Base-by-base conservation (phyloP, 164 flowering plant species). In the Brasenia schreberi region DNA sequence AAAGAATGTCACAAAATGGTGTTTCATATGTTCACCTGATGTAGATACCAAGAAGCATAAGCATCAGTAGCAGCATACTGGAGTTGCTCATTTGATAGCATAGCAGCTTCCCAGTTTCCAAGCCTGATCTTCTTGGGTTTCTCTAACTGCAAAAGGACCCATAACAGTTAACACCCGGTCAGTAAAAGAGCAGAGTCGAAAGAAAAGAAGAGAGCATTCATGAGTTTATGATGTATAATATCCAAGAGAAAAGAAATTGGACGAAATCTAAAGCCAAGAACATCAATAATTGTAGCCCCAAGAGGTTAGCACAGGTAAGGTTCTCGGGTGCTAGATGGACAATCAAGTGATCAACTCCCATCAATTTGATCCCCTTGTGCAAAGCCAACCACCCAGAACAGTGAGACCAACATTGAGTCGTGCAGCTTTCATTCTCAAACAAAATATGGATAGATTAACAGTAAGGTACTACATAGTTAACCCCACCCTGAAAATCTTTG, bases 1-100 rank as follows among this genome's bases (percentile, higher is more conserved):
- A 33, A 33, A 33, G 39, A 33, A 33, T 33, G 4, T 33, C 56
- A 49, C 14, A 4, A 49, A 14, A 9, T 49, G 56, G 16, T 49
- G 56, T 2, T 5, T 14, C 16, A 9, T 9, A 45, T 49, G 16
- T 14, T 49, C 56, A 49, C 56, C 39, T 88, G 77, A 73, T 81
- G 81, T 0, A 88, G 69, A 74, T 80, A 75, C 96, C 89, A 88
- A 19, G 90, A 91, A 70, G 80, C 88, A 79, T 78, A 88, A 67
- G 97, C 96, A 83, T 91, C 96, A 17, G 83, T 80, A 68, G 97
- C 96, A 23, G 95, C 96, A 76, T 91, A 91, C 19, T 74, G 64
- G 65, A 85, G 76, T 73, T 88, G 88, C 7, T 70, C 81, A 68
- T 73, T 76, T 33, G 97, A 87, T 66, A 91, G 73, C 72, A 65